Percentiles rank a stretch among this genome's conserved stretches.
These are phyloP conservation scores for Kurtzmaniella fragi DNA, from an alignment of 805 yeast species.

Conservation along the genomic window DNA sequence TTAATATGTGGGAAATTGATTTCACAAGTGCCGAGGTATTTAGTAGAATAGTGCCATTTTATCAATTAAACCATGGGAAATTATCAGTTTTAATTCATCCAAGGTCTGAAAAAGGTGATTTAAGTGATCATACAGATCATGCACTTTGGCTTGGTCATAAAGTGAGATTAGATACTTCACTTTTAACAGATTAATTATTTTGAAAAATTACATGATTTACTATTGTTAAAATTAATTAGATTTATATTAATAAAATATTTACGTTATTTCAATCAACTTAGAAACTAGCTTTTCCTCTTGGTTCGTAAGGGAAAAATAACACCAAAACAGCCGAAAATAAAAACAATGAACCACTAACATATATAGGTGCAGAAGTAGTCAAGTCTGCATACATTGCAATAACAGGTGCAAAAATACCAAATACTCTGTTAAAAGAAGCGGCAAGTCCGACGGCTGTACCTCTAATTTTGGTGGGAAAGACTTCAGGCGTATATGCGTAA, in stretches of 20 bases:
- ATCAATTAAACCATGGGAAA: conserved; percentile 47
- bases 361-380: conserved; percentile 54
- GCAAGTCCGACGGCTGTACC: conserved; percentile 61
- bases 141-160: conserved; percentile 58
- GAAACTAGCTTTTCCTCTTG: conserved; percentile 16
- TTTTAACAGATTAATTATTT: neutral
- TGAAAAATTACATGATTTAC: too few relatives aligned
- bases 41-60: conserved; percentile 42
- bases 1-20: conserved; percentile 56
- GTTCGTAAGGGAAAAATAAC: conserved; percentile 24
- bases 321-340: conserved; percentile 37
- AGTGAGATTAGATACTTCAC: conserved; percentile 17
- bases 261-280: too few relatives aligned
- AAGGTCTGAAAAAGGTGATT: conserved; percentile 32
- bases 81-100: conserved; percentile 56
- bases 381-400: conserved; percentile 51
- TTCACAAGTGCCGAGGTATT: conserved; percentile 43
- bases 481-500: conserved; percentile 65
- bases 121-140: conserved; percentile 46
- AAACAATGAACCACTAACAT: conserved; percentile 55
- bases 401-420: conserved; percentile 56
- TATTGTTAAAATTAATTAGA: too few relatives aligned
- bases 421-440: conserved; percentile 47
- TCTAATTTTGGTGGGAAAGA: conserved; percentile 42
- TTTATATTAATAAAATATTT: too few relatives aligned